Conservation (phyloP, 2,329 filamentous ascomycete genomes). For the Calonectria naviculata region DNA sequence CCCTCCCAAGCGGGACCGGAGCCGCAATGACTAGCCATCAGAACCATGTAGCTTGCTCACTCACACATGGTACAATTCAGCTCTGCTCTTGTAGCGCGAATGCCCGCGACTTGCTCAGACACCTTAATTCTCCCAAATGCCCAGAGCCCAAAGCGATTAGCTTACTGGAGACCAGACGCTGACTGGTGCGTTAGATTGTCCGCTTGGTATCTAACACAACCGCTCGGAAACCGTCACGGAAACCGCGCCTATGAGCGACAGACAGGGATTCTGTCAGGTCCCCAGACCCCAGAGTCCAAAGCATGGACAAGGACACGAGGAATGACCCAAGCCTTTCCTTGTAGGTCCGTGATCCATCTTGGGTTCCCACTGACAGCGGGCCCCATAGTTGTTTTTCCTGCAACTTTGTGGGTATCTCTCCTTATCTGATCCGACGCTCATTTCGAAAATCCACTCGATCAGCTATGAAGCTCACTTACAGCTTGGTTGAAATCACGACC, state of each 20-base stretch:
- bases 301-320: slow-evolving; percentile 12
- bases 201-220: background rate
- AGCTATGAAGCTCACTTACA: background rate
- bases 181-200: slow-evolving; percentile 11
- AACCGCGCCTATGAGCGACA: slow-evolving; percentile 19
- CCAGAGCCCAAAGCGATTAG: background rate
- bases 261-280: slow-evolving; percentile 18
- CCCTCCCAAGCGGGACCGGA: slow-evolving; percentile 3
- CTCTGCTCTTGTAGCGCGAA: background rate
- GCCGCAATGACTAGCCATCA: slow-evolving; percentile 7
- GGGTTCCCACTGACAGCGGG: slow-evolving; percentile 13
- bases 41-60: background rate
- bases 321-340: slow-evolving; percentile 15
- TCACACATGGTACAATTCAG: background rate
- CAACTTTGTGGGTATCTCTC: background rate
- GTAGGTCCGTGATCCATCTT: slow-evolving; percentile 19
- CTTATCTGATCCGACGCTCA: slow-evolving; percentile 8
- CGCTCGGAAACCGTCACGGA: slow-evolving; percentile 18
- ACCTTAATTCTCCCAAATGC: background rate
- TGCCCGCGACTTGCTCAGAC: background rate
- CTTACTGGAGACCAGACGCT: slow-evolving; percentile 3
- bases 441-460: background rate
- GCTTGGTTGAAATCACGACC: background rate
- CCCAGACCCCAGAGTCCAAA: slow-evolving; percentile 22
- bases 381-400: background rate